phyloP scores from a whole-genome alignment of 2,329 filamentous ascomycete genomes.

The Parascedosporium putredinis region DNA sequence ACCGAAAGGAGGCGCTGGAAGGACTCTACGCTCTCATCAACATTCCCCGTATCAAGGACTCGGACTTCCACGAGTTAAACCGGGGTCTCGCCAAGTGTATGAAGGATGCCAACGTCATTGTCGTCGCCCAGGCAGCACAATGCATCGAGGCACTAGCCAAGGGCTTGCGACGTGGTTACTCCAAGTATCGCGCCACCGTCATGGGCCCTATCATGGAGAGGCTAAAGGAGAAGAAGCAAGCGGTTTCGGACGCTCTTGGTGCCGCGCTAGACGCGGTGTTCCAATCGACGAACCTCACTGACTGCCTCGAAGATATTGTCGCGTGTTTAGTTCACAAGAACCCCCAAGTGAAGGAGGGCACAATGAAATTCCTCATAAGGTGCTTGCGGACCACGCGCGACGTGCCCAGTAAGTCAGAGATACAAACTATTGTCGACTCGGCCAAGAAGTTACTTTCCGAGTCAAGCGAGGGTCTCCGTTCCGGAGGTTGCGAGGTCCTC shows the following conservation, averaged over 20 bases:
- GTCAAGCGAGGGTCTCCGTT: slow-evolving; percentile 73
- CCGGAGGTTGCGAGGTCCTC: slow-evolving; percentile 82
- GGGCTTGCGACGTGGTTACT: slow-evolving; percentile 68
- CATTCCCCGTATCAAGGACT: slow-evolving; percentile 85
- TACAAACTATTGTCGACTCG: slow-evolving; percentile 74
- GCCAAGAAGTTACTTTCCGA: slow-evolving; percentile 86
- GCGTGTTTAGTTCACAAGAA: slow-evolving; percentile 89
- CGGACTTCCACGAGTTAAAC: slow-evolving; percentile 74
- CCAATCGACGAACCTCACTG: slow-evolving; percentile 57
- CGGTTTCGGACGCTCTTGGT: slow-evolving; percentile 78
- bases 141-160: slow-evolving; percentile 85
- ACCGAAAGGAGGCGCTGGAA: slow-evolving; percentile 88
- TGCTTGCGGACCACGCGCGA: slow-evolving; percentile 74
- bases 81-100: slow-evolving; percentile 85
- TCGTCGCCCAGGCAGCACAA: slow-evolving; percentile 86
- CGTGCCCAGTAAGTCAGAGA: slow-evolving; percentile 75
- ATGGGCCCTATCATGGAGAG: slow-evolving; percentile 90
- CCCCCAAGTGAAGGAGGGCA: slow-evolving; percentile 93
- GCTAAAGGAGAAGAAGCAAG: slow-evolving; percentile 91
- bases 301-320: slow-evolving; percentile 84
- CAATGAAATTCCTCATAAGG: slow-evolving; percentile 84
- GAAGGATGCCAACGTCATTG: slow-evolving; percentile 97
- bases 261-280: slow-evolving; percentile 68
- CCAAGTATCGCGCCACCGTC: slow-evolving; percentile 68
- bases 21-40: slow-evolving; percentile 67